Conservation (phyloP, 2,329 filamentous ascomycete genomes). For the Acephala macrosclerotiorum region DNA sequence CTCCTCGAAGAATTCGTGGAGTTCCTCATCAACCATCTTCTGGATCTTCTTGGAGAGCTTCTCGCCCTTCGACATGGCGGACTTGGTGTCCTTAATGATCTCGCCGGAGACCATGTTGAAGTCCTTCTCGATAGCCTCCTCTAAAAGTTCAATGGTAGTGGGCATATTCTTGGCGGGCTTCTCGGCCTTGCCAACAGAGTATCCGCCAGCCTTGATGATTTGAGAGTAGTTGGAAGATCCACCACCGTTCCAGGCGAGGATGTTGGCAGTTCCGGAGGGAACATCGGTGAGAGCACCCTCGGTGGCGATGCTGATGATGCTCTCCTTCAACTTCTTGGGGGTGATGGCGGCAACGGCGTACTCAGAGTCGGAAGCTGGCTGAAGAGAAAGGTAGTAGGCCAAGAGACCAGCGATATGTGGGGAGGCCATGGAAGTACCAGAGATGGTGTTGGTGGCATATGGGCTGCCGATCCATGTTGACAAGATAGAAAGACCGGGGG, state of each 20-base stretch:
- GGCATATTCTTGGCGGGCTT: slow-evolving; percentile 54
- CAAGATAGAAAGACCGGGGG: slow-evolving; percentile 93
- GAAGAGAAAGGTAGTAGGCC: slow-evolving; percentile 97
- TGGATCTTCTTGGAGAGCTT: slow-evolving; percentile 70
- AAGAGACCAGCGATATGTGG: slow-evolving; percentile 96
- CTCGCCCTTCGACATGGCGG: slow-evolving; percentile 62
- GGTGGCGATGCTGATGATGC: slow-evolving; percentile 85
- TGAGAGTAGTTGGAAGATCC: slow-evolving; percentile 89
- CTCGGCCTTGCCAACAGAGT: slow-evolving; percentile 61
- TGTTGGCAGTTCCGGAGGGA: slow-evolving; percentile 86
- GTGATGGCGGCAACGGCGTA: slow-evolving; percentile 90
- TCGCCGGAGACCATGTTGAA: slow-evolving; percentile 62
- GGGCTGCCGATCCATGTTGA: slow-evolving; percentile 99
- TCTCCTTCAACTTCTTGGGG: slow-evolving; percentile 91
- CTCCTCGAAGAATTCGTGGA: slow-evolving; percentile 66
- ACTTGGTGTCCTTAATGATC: slow-evolving; percentile 61
- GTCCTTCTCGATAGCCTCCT: slow-evolving; percentile 66
- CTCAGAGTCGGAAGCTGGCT: slow-evolving; percentile 88
- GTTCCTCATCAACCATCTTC: slow-evolving; percentile 66
- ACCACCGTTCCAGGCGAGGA: slow-evolving; percentile 99
- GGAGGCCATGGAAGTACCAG: slow-evolving; percentile 98
- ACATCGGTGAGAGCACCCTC: slow-evolving; percentile 80
- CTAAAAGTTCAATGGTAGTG: slow-evolving; percentile 64
- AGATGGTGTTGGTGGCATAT: slow-evolving; percentile 98
- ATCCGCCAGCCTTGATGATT: slow-evolving; percentile 78